phyloP scores from a whole-genome alignment of 768 basidiomycete genomes.

The Leccinum aurantiacum region DNA sequence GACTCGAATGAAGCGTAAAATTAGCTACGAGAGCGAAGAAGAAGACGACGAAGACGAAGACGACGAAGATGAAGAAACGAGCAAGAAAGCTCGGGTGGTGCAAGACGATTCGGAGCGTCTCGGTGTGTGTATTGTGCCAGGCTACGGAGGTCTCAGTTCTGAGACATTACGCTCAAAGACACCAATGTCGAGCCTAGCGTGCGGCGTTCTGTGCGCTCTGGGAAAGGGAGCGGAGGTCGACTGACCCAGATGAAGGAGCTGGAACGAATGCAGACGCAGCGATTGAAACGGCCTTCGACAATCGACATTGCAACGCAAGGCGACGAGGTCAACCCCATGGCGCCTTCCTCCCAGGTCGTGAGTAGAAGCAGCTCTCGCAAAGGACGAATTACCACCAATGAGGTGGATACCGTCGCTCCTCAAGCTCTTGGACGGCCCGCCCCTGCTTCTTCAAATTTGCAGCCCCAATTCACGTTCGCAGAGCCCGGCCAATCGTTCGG shows the following conservation, averaged over 20 bases:
- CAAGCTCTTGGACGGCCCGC: too few relatives aligned
- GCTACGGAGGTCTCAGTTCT: too few relatives aligned
- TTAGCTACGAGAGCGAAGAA: not conserved
- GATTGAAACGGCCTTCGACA: not conserved
- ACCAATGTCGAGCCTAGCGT: not conserved
- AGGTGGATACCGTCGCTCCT: not conserved
- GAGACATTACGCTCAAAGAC: too few relatives aligned
- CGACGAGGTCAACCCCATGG: slow-evolving; percentile 7
- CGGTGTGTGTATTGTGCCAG: too few relatives aligned
- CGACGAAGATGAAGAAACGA: not conserved
- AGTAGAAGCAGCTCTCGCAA: not conserved
- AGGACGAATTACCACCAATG: not conserved
- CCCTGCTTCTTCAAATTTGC: not conserved
- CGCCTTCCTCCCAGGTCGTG: not conserved
- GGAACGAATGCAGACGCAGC: not conserved
- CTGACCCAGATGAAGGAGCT: not conserved
- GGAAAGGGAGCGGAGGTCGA: slow-evolving; percentile 2
- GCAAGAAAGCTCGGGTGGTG: not conserved
- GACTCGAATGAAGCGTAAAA: not conserved
- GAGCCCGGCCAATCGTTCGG: not conserved
- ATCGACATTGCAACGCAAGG: slow-evolving; percentile 2
- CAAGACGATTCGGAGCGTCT: not conserved
- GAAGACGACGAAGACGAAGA: not conserved
- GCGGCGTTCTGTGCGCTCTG: not conserved
- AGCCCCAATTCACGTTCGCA: not conserved